Conservation (phyloP, 352 stramenopile genomes). For the Blastocystis sp. region DNA sequence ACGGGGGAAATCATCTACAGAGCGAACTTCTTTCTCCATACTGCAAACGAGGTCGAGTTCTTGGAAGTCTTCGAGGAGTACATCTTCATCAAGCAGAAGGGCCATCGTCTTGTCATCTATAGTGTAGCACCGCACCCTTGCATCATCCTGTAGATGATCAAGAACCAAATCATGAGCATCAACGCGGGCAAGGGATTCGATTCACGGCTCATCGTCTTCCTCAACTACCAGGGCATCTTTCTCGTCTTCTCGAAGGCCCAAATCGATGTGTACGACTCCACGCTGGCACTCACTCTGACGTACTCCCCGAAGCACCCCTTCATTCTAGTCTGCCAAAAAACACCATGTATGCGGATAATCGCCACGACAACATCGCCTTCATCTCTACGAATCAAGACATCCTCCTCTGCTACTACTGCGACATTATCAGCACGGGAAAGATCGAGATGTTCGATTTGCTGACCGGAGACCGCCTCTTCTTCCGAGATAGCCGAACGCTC, state of each 20-base stretch:
- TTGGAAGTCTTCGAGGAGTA: slow-evolving; percentile 62
- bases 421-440: slow-evolving; percentile 41
- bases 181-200: background rate
- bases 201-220: slow-evolving; percentile 35
- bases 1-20: slow-evolving; percentile 46
- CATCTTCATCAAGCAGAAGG: slow-evolving; percentile 64
- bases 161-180: slow-evolving; percentile 42
- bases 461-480: slow-evolving; percentile 29
- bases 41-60: slow-evolving; percentile 47
- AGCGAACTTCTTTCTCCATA: slow-evolving; percentile 67
- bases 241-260: slow-evolving; percentile 40
- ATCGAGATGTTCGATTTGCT: slow-evolving; percentile 47
- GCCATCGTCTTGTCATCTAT: slow-evolving; percentile 32
- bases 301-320: background rate
- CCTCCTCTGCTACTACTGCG: slow-evolving; percentile 47
- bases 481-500: slow-evolving; percentile 9
- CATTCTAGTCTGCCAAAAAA: slow-evolving; percentile 4
- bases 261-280: slow-evolving; percentile 45
- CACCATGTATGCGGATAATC: slow-evolving; percentile 29
- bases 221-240: slow-evolving; percentile 56
- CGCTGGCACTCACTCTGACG: background rate
- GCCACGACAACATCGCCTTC: slow-evolving; percentile 35
- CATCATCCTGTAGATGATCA: background rate
- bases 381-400: slow-evolving; percentile 48
- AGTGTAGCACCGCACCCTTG: slow-evolving; percentile 2